A percentile compares a stretch with the other conserved stretches of the same genome.
Conservation (phyloP, 495 filamentous ascomycete species). For the Apodospora peruviana region DNA sequence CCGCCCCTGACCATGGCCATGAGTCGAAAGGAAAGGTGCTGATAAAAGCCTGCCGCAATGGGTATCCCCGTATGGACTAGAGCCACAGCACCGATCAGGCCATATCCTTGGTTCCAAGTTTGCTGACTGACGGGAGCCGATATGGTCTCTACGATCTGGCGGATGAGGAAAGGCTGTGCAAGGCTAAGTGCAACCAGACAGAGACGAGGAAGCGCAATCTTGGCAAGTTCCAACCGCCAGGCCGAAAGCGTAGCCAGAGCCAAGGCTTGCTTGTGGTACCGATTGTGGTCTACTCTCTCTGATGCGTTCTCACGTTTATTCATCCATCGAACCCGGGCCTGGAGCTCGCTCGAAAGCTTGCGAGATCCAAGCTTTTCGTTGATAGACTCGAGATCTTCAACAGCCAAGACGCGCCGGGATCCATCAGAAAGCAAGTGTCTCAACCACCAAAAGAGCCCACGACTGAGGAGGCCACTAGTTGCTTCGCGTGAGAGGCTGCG, state of each 20-base stretch:
- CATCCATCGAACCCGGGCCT: not conserved
- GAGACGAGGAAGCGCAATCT: conserved; percentile 16
- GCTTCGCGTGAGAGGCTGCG: not conserved
- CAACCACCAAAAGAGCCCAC: not conserved
- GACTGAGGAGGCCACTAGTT: not conserved
- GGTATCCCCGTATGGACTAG: conserved; percentile 41
- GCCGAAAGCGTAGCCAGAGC: not conserved
- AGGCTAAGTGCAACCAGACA: conserved; percentile 14
- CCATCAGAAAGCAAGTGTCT: not conserved
- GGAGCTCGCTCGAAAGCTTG: not conserved
- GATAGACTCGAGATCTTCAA: not conserved
- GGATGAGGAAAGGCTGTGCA: conserved; percentile 24
- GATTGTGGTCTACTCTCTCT: too few relatives aligned
- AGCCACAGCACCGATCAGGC: conserved; percentile 37
- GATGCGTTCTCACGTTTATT: not conserved
- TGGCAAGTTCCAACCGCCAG: conserved; percentile 10
- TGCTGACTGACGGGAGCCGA: conserved; percentile 23
- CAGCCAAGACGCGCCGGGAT: not conserved
- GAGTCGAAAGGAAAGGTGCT: conserved; percentile 18
- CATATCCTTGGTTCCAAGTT: conserved; percentile 33
- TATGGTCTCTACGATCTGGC: conserved; percentile 8
- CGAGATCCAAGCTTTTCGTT: not conserved
- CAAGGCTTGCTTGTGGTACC: conserved; percentile 1
- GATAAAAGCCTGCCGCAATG: conserved; percentile 9
- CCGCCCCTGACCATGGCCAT: conserved; percentile 23